Conservation (phyloP, 768 basidiomycete species). For the Pholiota microspora region DNA sequence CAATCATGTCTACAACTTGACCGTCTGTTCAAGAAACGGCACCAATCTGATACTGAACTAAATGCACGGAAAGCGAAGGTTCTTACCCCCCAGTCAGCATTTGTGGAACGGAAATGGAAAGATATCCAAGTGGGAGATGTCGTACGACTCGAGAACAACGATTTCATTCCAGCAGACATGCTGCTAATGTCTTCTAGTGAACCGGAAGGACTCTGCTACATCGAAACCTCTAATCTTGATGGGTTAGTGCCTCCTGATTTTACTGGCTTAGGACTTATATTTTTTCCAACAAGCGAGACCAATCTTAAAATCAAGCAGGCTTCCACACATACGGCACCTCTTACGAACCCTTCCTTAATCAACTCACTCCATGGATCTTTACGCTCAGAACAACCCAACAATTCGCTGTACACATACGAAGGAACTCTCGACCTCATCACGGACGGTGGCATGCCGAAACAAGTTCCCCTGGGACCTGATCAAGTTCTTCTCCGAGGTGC, state of each 20-base stretch:
- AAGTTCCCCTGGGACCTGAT: constrained; percentile 91
- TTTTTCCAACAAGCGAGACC: constrained; percentile 77
- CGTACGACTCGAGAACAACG: constrained; percentile 85
- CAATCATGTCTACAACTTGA: neutral
- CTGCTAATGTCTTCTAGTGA: constrained; percentile 86
- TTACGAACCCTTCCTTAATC: constrained; percentile 78
- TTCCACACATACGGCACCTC: constrained; percentile 70
- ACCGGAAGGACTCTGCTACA: constrained; percentile 96
- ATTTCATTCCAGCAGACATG: constrained; percentile 96
- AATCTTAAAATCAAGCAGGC: constrained; percentile 99
- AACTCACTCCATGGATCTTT: constrained; percentile 75
- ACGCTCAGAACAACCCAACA: constrained; percentile 96
- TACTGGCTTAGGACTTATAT: neutral
- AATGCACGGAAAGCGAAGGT: constrained; percentile 83
- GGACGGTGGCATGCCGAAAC: constrained; percentile 59
- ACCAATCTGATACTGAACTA: constrained; percentile 90
- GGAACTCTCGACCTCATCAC: constrained; percentile 68
- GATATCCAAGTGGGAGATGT: constrained; percentile 90
- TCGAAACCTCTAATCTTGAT: constrained; percentile 96
- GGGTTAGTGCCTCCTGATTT: constrained; percentile 52
- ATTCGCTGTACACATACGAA: constrained; percentile 96
- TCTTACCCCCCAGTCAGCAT: constrained; percentile 59
- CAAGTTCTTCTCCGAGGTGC: constrained; percentile 93
- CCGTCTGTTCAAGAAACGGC: constrained; percentile 73
- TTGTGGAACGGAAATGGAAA: constrained; percentile 81